phyloP scores from a whole-genome alignment of 2,329 filamentous ascomycete genomes.

The Amylocarpus encephaloides region DNA sequence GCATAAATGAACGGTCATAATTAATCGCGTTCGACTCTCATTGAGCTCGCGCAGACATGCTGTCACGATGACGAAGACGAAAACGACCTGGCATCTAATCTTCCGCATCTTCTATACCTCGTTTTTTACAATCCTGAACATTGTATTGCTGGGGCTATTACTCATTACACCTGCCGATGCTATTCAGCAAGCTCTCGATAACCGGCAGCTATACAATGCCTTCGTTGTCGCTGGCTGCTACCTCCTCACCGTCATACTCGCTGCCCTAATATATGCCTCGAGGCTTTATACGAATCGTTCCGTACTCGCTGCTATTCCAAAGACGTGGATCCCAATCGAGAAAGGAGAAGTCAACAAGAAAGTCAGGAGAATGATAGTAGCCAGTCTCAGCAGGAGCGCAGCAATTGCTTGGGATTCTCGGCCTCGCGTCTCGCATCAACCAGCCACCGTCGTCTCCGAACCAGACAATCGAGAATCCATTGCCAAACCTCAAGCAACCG shows the following conservation, averaged over 20 bases:
- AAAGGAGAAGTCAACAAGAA: conserved; percentile 72
- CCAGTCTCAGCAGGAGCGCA: conserved; percentile 69
- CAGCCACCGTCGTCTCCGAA: conserved; percentile 25
- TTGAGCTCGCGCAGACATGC: conserved; percentile 17
- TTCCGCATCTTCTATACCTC: conserved; percentile 77
- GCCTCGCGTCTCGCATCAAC: conserved; percentile 50
- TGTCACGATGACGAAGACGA: conserved; percentile 20
- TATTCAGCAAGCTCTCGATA: conserved; percentile 68
- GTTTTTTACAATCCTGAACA: conserved; percentile 68
- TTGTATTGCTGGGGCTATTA: conserved; percentile 67
- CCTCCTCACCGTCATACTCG: conserved; percentile 62
- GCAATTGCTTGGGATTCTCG: conserved; percentile 72
- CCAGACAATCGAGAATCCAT: conserved; percentile 27
- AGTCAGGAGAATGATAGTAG: conserved; percentile 69
- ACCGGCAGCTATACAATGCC: conserved; percentile 67
- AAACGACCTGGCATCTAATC: conserved; percentile 33
- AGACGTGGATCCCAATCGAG: conserved; percentile 77
- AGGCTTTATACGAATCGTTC: conserved; percentile 83
- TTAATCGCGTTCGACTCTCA: not conserved
- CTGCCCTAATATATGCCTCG: conserved; percentile 70
- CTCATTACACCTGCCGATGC: conserved; percentile 75
- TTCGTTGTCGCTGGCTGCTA: conserved; percentile 76
- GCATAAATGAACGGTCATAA: not conserved
- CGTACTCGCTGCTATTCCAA: conserved; percentile 76
- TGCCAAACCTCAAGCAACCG: conserved; percentile 12